These are phyloP conservation scores for Salix arbutifolia DNA, from an alignment of 345 rosid species.

Conservation along the genomic window DNA sequence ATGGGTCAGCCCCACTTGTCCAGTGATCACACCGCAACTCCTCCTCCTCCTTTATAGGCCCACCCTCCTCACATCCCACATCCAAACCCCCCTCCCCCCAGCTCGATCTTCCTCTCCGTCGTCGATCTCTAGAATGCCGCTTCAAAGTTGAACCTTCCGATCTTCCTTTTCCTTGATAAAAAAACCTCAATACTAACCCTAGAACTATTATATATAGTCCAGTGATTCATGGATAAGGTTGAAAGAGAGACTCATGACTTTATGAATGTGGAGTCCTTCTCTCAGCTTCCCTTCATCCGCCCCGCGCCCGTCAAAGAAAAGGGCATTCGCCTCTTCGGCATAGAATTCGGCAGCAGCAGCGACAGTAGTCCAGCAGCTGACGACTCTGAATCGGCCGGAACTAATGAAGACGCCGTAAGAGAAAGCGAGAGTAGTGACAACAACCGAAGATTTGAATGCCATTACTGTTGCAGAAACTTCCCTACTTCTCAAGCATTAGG, in stretches of 20 bases:
- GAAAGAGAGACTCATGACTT: constrained; percentile 45
- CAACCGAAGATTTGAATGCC: constrained; percentile 80
- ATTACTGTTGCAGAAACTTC: constrained; percentile 91
- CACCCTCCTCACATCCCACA: not conserved
- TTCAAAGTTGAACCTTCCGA: not conserved
- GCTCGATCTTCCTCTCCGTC: not conserved
- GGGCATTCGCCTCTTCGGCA: constrained; percentile 82
- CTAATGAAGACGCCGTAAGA: constrained; percentile 32
- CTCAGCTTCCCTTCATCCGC: constrained; percentile 50
- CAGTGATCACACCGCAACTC: constrained; percentile 28
- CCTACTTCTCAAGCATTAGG: constrained; percentile 98
- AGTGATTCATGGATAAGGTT: constrained; percentile 28
- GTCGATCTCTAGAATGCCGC: not conserved
- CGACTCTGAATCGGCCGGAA: constrained; percentile 30
- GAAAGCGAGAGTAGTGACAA: constrained; percentile 41
- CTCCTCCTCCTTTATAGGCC: constrained; percentile 16
- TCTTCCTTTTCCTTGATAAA: not conserved
- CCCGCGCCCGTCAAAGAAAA: constrained; percentile 60
- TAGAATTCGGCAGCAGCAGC: constrained; percentile 47
- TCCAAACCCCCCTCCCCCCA: constrained; percentile 4
- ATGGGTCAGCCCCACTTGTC: constrained; percentile 30
- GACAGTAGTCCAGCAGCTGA: constrained; percentile 9
- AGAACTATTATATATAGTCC: not conserved
- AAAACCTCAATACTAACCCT: not conserved
- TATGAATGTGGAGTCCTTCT: constrained; percentile 53